Evolutionary conservation across 768 basidiomycete genomes (phyloP), one percentile per base, ranked within the genome.

Genomic region (Pisolithus sp.): DNA sequence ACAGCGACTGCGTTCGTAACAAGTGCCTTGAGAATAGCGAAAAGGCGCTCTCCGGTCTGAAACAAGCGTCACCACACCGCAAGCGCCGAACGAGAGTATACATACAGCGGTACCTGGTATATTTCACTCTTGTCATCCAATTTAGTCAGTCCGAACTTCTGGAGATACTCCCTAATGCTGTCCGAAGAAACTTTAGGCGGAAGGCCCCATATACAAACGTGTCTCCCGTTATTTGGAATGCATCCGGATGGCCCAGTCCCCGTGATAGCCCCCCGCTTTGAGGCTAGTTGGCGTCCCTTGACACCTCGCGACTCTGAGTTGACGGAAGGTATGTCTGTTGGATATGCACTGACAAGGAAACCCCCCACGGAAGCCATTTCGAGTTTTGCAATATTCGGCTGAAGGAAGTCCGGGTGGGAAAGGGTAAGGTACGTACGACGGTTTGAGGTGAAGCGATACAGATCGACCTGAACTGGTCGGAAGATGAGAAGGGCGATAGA

Each of bases 201-300:
- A 37, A 89, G 60, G 2, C 87, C 88, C 63, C 71, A 77, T 1
- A 87, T 58, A 6, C 81, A 73, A 21, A 89, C 86, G 48, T 72
- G 73, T 54, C 65, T 79, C 9, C 79, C 81, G 34, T 67, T 65
- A 41, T 77, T 73, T 9, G 65, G 55, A 45, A 81, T 63, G 15
- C 77, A 72, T n/a, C 76, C 86, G 36, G 72, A 73, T 8, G 78
- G 75, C 9, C 82, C 84, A 13, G 59, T 54, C 5, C 72, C 71
- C 5, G 56, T 55, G n/a, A 73, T 49, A 45, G 64, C 50, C 15
- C 71, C 69, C 23, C 73, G 62, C 44, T 68, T 63, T 3, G 69
- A 61, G 36, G 73, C 73, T 34, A 71, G 67, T 44, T 60, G 62
- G 23, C 73, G 68, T 17, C 77, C 77, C 42, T 70, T 68, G 17